phyloP scores from a whole-genome alignment of 2,329 filamentous ascomycete species.

The Arthrobotrys entomopaga region DNA sequence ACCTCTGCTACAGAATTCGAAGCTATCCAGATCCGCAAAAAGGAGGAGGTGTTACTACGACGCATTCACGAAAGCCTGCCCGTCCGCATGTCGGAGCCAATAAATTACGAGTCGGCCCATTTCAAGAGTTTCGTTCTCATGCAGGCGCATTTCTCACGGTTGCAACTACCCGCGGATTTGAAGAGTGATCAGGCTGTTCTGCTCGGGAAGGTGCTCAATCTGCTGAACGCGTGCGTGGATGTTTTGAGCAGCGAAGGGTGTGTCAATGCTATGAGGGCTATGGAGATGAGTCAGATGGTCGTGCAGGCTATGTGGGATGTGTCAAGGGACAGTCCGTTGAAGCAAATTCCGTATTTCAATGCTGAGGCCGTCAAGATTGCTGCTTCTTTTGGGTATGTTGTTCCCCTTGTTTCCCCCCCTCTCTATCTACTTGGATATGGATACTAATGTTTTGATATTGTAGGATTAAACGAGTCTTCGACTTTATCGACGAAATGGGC shows the following conservation, averaged over 20 bases:
- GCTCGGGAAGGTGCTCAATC: slow-evolving; percentile 81
- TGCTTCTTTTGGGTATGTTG: slow-evolving; percentile 77
- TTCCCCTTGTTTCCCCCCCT: slow-evolving; percentile 7
- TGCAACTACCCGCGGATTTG: slow-evolving; percentile 94
- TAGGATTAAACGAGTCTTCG: slow-evolving; percentile 90
- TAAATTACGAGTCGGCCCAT: slow-evolving; percentile 87
- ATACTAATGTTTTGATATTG: slow-evolving; percentile 55
- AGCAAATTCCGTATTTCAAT: slow-evolving; percentile 96
- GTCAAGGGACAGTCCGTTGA: slow-evolving; percentile 84
- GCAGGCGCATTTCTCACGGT: slow-evolving; percentile 95
- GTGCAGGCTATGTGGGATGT: slow-evolving; percentile 97
- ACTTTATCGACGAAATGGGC: slow-evolving; percentile 99
- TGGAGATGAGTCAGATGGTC: slow-evolving; percentile 99
- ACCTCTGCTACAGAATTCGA: slow-evolving; percentile 98
- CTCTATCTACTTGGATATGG: slow-evolving; percentile 57
- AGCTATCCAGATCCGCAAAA: slow-evolving; percentile 88
- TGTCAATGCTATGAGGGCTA: slow-evolving; percentile 95
- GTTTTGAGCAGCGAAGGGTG: slow-evolving; percentile 95
- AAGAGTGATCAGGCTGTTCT: slow-evolving; percentile 95
- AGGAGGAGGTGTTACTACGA: slow-evolving; percentile 86
- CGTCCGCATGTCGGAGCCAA: slow-evolving; percentile 87
- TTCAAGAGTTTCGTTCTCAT: slow-evolving; percentile 98
- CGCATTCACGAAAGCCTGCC: slow-evolving; percentile 94
- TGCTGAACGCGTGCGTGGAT: slow-evolving; percentile 92
- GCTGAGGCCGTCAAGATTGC: slow-evolving; percentile 83